Evolutionary conservation across 768 basidiomycete species (phyloP).

Genomic region (Macrolepiota albuminosa): DNA sequence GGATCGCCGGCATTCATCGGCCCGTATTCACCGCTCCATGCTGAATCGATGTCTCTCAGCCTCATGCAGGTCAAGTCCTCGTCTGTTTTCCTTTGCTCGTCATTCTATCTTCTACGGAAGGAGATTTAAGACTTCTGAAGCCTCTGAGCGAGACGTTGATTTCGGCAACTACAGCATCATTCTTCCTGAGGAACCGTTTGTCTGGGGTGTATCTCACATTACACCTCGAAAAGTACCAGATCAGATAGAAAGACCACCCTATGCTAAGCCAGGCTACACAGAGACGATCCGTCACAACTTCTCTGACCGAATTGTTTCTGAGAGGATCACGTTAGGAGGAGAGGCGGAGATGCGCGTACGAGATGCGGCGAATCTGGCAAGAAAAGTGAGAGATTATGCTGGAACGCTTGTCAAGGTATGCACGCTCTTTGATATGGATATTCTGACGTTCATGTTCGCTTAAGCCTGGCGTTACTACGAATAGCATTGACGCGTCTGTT

Average conservation of each 20-base stretch:
- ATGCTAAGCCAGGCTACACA: conserved; percentile 29
- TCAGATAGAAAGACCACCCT: conserved; percentile 51
- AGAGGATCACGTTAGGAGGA: conserved; percentile 45
- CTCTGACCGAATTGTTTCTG: conserved; percentile 1
- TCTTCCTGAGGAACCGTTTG: conserved; percentile 59
- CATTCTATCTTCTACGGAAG: neutral
- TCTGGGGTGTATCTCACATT: conserved; percentile 63
- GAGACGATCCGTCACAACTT: neutral
- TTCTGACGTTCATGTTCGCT: conserved; percentile 1
- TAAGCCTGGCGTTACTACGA: conserved; percentile 71
- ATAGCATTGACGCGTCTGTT: conserved; percentile 64
- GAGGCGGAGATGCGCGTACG: conserved; percentile 49
- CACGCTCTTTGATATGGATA: neutral
- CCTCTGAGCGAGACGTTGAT: conserved; percentile 21
- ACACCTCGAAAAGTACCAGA: conserved; percentile 50
- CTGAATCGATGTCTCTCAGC: neutral
- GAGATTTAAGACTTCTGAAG: neutral
- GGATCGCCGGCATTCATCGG: neutral
- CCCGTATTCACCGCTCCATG: neutral
- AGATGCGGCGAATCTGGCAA: conserved; percentile 52
- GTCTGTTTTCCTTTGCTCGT: neutral
- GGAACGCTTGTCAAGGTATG: conserved; percentile 49
- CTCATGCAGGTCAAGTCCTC: neutral
- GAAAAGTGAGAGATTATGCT: conserved; percentile 50
- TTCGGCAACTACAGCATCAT: conserved; percentile 59